Evolutionary conservation across 805 yeast species (phyloP).

Genomic region (Candida montana): DNA sequence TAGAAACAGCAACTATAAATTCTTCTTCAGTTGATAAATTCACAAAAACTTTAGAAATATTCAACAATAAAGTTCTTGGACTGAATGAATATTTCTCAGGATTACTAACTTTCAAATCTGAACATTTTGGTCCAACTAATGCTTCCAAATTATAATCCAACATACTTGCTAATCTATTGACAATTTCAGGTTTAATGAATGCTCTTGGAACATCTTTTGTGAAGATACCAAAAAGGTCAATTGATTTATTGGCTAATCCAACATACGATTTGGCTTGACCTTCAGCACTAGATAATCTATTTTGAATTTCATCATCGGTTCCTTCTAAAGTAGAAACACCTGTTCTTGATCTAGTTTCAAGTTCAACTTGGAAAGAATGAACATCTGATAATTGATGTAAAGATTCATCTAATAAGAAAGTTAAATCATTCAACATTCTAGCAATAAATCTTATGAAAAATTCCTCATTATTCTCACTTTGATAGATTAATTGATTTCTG

Average conservation of each 20-base stretch:
- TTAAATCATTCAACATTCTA: slow-evolving; percentile 89
- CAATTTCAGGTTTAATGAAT: slow-evolving; percentile 82
- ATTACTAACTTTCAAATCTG: slow-evolving; percentile 75
- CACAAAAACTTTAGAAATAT: slow-evolving; percentile 68
- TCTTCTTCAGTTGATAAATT: slow-evolving; percentile 60
- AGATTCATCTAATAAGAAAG: slow-evolving; percentile 87
- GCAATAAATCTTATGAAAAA: slow-evolving; percentile 92
- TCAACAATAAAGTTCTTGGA: slow-evolving; percentile 66
- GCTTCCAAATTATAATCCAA: slow-evolving; percentile 85
- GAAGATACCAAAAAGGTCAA: slow-evolving; percentile 71
- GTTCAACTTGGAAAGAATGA: slow-evolving; percentile 66
- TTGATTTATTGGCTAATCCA: slow-evolving; percentile 78
- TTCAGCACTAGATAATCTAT: slow-evolving; percentile 59
- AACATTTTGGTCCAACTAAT: slow-evolving; percentile 93
- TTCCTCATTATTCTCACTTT: slow-evolving; percentile 63
- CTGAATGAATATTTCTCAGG: slow-evolving; percentile 82
- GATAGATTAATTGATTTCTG: slow-evolving; percentile 60
- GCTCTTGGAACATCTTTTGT: slow-evolving; percentile 84
- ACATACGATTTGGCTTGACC: slow-evolving; percentile 75
- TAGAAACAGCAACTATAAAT: slow-evolving; percentile 76
- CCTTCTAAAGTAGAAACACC: slow-evolving; percentile 36
- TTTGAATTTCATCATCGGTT: slow-evolving; percentile 53
- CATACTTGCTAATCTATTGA: slow-evolving; percentile 94
- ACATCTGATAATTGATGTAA: slow-evolving; percentile 72
- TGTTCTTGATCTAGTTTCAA: slow-evolving; percentile 40